A percentile compares a stretch with the other conserved stretches of the same genome.
Conservation (phyloP, 345 rosid species). For the Arabidopsis arenosa region DNA sequence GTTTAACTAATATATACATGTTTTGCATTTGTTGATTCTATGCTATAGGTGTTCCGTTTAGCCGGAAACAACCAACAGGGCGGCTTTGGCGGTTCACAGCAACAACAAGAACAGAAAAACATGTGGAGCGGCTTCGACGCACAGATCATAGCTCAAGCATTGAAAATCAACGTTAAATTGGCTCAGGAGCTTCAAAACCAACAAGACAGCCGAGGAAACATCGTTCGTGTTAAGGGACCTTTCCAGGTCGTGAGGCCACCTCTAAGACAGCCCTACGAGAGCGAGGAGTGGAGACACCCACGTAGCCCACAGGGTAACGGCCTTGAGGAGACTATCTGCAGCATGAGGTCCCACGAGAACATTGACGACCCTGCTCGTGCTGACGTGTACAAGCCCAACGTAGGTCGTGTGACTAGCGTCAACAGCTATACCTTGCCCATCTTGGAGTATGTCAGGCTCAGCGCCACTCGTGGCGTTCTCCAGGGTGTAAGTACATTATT, state of each 20-base stretch:
- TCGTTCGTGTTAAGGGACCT: conserved; percentile 58
- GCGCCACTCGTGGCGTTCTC: conserved; percentile 56
- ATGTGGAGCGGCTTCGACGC: conserved; percentile 60
- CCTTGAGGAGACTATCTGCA: conserved; percentile 76
- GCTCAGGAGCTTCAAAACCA: conserved; percentile 57
- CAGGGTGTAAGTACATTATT: conserved; percentile 35
- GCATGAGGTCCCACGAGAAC: conserved; percentile 64
- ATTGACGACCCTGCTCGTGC: conserved; percentile 64
- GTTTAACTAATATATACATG: neutral
- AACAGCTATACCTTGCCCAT: conserved; percentile 71
- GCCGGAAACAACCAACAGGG: conserved; percentile 67
- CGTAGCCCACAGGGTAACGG: conserved; percentile 55
- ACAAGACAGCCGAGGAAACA: conserved; percentile 59
- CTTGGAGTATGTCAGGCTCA: conserved; percentile 57
- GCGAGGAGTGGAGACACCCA: conserved; percentile 41
- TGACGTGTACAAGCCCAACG: conserved; percentile 60
- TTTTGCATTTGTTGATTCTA: neutral
- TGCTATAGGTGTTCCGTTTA: conserved; percentile 59
- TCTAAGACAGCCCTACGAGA: conserved; percentile 40
- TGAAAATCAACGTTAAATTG: conserved; percentile 53
- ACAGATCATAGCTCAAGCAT: conserved; percentile 57
- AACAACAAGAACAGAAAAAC: conserved; percentile 22
- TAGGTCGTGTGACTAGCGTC: conserved; percentile 60
- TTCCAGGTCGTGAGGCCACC: conserved; percentile 63
- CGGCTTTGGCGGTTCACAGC: conserved; percentile 36